Base-by-base conservation (phyloP, 768 basidiomycete genomes). In the Omphalotus guepiniiformis region DNA sequence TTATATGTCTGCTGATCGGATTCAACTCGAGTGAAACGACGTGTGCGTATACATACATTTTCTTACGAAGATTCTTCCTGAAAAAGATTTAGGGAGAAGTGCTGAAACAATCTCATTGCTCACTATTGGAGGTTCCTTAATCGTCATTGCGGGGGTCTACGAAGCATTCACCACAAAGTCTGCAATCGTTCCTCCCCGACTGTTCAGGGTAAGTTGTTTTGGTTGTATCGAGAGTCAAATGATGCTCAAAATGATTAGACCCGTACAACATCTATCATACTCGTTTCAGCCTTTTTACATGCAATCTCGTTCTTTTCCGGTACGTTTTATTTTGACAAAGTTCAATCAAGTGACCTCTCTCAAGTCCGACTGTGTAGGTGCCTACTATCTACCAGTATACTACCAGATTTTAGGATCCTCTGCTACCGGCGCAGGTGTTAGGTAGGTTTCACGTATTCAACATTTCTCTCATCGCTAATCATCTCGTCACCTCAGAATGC, bases 331-430 rank as follows among this genome's bases (percentile, higher is more conserved):
- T 42, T 25, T 30, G 2, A 15, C 8, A n/a, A 11, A 8, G n/a
- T 16, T 18, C n/a, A 18, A 8, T 15, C 25, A 18, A 15, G 25
- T 3, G 21, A 15, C 15, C 16, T 18, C 29, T 27, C 39, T 21
- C 35, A n/a, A 12, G 19, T 23, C 15, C 9, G 15, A 8, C 23
- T 8, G 16, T 32, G 35, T 6, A 16, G 37, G 46, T 32, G 46
- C 46, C 8, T 47, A 47, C n/a, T 47, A 47, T 21, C 71, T 91
- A 6, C 88, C 88, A 1, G 59, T 90, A 2, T 92, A 85, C 59
- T 92, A 75, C 64, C 88, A 92, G 67, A 77, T 84, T 2, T 74
- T 89, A 11, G 88, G 88, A 1, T 72, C 85, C 0, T 84, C 84
- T 6, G 85, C 88, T 5, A 88, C 85, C 0, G 71, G 65, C 38